These are phyloP conservation scores for Strigomonas culicis DNA, from an alignment of 208 protist species.

Conservation along the genomic window DNA sequence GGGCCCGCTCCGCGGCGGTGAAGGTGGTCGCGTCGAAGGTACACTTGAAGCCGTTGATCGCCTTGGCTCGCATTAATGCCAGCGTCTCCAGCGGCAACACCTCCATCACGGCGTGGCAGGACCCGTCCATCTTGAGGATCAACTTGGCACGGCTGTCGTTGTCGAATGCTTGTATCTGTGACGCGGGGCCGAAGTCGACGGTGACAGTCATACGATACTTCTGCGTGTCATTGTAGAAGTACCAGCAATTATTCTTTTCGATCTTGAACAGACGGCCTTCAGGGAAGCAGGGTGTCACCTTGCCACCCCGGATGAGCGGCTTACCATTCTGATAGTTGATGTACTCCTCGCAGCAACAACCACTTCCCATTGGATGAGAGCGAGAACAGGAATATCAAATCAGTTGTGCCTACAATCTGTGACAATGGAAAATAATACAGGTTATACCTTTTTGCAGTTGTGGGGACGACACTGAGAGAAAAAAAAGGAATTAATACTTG, in stretches of 20 bases:
- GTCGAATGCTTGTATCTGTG: conserved; percentile 14
- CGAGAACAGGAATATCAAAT: too few relatives aligned
- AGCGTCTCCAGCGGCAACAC: conserved; percentile 39
- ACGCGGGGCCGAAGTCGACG: conserved; percentile 38
- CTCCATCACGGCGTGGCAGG: conserved; percentile 24
- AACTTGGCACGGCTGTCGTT: conserved; percentile 21
- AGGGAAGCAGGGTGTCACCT: conserved; percentile 51
- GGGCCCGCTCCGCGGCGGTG: conserved; percentile 18
- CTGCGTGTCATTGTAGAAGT: conserved; percentile 83
- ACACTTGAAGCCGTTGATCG: conserved; percentile 29
- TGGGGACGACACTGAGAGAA: too few relatives aligned
- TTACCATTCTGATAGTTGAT: conserved; percentile 29
- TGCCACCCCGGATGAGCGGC: conserved; percentile 44
- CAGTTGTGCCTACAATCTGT: too few relatives aligned
- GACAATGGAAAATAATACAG: too few relatives aligned
- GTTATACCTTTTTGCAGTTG: too few relatives aligned
- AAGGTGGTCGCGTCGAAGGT: conserved; percentile 27
- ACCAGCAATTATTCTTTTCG: conserved; percentile 51
- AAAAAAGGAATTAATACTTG: too few relatives aligned
- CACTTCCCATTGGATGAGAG: conserved; percentile 18
- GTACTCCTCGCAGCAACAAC: conserved; percentile 25
- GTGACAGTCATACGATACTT: conserved; percentile 60
- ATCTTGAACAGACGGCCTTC: conserved; percentile 58
- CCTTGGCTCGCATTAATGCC: conserved; percentile 35
- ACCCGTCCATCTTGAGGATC: conserved; percentile 15